Evolutionary conservation across 108 stramenopile species (phyloP), one percentile per base, ranked within the genome.

Genomic region (Nannochloropsis gaditana): DNA sequence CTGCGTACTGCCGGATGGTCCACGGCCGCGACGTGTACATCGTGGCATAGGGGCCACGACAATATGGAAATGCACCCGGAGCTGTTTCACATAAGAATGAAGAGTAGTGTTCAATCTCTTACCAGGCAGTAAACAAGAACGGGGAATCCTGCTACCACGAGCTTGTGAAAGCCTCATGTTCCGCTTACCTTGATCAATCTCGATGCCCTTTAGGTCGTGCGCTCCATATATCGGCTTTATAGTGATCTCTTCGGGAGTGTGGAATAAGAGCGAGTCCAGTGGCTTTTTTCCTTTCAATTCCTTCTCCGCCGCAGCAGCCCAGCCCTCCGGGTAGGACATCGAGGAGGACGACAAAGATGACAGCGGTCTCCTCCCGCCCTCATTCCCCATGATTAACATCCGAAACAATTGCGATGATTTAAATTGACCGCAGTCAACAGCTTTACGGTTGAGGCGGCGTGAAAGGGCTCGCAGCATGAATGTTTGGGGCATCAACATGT

Each of bases 21-120:
- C 92, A 92, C 6, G 91, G 91, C 8, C 90, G 85, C 8, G 89
- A 42, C 47, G 96, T 94, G 92, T 98, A 98, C 98, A 99, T 99
- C 44, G 96, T 96, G 44, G 97, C 97, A 82, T 97, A 97, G 9
- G 97, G 97, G 15, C 98, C 98, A n/a, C 98, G 93, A n/a, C 93
- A 94, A 87, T 93, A 99, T 15, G 98, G 98, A 84, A 88, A 95
- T 8, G 97, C 91, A 2, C 98, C 98, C 42, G 91, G 90, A 43
- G 82, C 89, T 73, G 6, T 73, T 73, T 15, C 87, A 19, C 42
- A 44, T 19, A n/a, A 11, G 44, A 83, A 21, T 11, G 11, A 8
- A 83, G 19, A 45, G 47, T 31, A 59, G 15, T 59, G 50, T 17
- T 59, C 10, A 17, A 15, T 17, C 50, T 59, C 15, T 59, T 59